phyloP scores from a whole-genome alignment of 352 stramenopile species.

The Albugo laibachii region DNA sequence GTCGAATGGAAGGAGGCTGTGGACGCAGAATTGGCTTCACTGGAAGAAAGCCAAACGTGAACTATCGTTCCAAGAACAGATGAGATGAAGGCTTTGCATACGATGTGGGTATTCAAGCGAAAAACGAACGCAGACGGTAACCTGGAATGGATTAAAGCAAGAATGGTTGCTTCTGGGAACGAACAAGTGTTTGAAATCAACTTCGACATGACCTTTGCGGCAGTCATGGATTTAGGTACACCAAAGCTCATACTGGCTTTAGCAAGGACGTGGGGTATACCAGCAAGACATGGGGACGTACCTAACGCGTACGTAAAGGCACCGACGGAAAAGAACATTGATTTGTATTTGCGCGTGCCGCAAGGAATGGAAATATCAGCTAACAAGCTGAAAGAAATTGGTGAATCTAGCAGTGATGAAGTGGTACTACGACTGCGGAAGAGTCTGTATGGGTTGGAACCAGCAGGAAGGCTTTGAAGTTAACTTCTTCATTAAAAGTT shows the following conservation, averaged over 20 bases:
- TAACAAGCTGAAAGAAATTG: conserved; percentile 2
- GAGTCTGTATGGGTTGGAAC: conserved; percentile 15
- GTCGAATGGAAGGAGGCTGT: conserved; percentile 3
- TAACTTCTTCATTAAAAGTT: conserved; percentile 6
- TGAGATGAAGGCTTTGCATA: conserved; percentile 5
- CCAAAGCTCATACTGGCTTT: conserved; percentile 9
- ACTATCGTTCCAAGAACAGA: neutral
- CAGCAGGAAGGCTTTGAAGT: conserved; percentile 13
- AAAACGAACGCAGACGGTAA: conserved; percentile 4
- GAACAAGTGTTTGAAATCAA: conserved; percentile 8
- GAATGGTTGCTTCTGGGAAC: conserved; percentile 9
- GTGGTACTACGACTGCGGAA: conserved; percentile 6
- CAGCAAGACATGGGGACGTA: conserved; percentile 10
- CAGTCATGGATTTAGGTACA: conserved; percentile 12
- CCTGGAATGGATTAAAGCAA: conserved; percentile 9
- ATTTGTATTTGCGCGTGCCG: conserved; percentile 11
- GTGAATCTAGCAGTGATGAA: conserved; percentile 2
- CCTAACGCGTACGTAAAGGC: conserved; percentile 18
- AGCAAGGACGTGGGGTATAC: conserved; percentile 7
- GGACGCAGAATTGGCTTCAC: conserved; percentile 1
- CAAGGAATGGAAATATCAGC: conserved; percentile 5
- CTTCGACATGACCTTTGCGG: conserved; percentile 8
- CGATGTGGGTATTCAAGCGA: conserved; percentile 13
- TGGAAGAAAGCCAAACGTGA: conserved; percentile 7
- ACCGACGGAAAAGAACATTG: conserved; percentile 3